Percentiles rank a stretch among this genome's conserved stretches.
phyloP scores from a whole-genome alignment of 2,329 filamentous ascomycete species.

The Alternaria longipes region DNA sequence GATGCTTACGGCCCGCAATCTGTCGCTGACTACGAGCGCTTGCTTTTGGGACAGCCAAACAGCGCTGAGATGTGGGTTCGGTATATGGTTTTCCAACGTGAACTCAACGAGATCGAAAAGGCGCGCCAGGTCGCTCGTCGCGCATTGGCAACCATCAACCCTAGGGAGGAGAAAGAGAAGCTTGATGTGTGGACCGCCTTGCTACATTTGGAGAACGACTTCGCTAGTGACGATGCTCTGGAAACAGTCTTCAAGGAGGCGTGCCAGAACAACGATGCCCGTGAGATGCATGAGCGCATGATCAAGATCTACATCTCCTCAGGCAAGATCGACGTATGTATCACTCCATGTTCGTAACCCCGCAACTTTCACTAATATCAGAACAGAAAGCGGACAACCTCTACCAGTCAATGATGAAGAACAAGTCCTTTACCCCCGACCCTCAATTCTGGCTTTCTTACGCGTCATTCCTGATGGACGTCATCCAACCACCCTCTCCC shows the following conservation, averaged over 20 bases:
- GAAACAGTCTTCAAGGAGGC: slow-evolving; percentile 91
- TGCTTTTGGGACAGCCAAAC: slow-evolving; percentile 90
- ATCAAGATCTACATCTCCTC: slow-evolving; percentile 96
- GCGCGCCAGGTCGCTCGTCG: slow-evolving; percentile 90
- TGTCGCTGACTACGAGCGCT: slow-evolving; percentile 89
- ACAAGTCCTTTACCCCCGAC: slow-evolving; percentile 78
- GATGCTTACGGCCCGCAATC: slow-evolving; percentile 89
- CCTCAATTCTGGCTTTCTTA: slow-evolving; percentile 93
- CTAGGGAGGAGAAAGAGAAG: slow-evolving; percentile 90
- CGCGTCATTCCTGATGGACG: slow-evolving; percentile 88
- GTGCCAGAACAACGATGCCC: slow-evolving; percentile 90
- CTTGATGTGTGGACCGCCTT: slow-evolving; percentile 94
- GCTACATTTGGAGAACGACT: slow-evolving; percentile 92
- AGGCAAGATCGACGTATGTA: slow-evolving; percentile 79
- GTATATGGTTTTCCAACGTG: slow-evolving; percentile 99
- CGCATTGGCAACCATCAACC: slow-evolving; percentile 88
- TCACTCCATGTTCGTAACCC: slow-evolving; percentile 2
- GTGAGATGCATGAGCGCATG: slow-evolving; percentile 87
- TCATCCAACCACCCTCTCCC: slow-evolving; percentile 72
- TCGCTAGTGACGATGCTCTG: slow-evolving; percentile 81
- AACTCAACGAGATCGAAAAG: slow-evolving; percentile 86
- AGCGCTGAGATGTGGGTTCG: slow-evolving; percentile 93
- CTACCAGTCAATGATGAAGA: slow-evolving; percentile 87
- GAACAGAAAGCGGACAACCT: slow-evolving; percentile 83
- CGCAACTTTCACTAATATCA: slow-evolving; percentile 28